Evolutionary conservation across 1,284 basidiomycete species (phyloP), one percentile per base, ranked within the genome.

Genomic region (Cutaneotrichosporon sp.): DNA sequence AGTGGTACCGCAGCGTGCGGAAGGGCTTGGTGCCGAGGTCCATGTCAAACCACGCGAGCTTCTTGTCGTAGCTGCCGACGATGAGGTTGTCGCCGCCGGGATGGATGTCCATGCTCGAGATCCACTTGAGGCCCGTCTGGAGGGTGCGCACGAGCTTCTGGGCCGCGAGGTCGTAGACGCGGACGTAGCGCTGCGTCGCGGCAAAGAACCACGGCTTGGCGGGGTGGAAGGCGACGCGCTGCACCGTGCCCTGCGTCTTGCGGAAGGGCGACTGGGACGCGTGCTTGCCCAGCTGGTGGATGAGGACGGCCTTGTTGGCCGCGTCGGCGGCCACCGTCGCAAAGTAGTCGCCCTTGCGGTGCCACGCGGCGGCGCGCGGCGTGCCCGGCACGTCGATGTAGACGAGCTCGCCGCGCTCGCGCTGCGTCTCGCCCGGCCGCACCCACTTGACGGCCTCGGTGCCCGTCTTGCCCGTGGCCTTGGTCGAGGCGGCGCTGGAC

Each of bases 201-300:
- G 98, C 95, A 73, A 99, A 98, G 83, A 99, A 95, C 79, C 94
- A 87, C 8, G 97, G 93, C 77, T 93, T 94, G 53, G 84, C 80
- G 3, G 97, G 95, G 79, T 99, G 97, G 87, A 99, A 99, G 51
- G 89, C 84, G 18, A 97, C 92, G 58, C 89, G 83, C 81, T 99
- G 95, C 11, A 98, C 89, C 13, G 86, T 78, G 29, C 97, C 95
- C 77, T 91, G 91, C 68, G 94, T 86, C 78, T 94, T 94, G 76
- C 89, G 90, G 87, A 99, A 99, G 14, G 97, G 97, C 22, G 94
- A 92, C 80, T 99, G 97, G 8, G 94, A 97, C 76, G 97, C 90
- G 75, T 95, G 88, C 69, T 90, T 89, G 45, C 90, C 89, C 13
- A 98, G 80, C 76, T 99, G 97, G 79, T 99, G 97, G 60, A 99